A percentile compares a stretch with the other conserved stretches of the same genome.
Evolutionary conservation across 352 stramenopile genomes (phyloP).

Genomic region (Phytophthora podocarpi): DNA sequence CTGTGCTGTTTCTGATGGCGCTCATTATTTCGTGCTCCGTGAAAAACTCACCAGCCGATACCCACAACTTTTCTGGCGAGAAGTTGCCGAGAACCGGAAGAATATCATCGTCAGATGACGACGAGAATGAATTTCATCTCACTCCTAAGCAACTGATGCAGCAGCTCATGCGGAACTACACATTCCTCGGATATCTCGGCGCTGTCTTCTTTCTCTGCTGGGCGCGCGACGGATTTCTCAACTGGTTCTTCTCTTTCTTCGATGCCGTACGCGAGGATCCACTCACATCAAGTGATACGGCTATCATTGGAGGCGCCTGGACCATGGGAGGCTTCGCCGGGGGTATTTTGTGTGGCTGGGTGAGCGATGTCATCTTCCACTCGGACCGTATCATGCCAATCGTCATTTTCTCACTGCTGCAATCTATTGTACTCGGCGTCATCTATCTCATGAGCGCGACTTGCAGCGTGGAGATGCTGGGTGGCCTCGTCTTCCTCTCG

Average conservation of each 20-base stretch:
- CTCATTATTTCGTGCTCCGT: conserved; percentile 57
- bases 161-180: conserved; percentile 57
- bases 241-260: conserved; percentile 84
- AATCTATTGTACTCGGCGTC: conserved; percentile 52
- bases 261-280: conserved; percentile 55
- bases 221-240: conserved; percentile 71
- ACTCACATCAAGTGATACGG: conserved; percentile 56
- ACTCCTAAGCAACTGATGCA: conserved; percentile 46
- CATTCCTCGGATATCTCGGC: conserved; percentile 69
- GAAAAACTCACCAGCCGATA: conserved; percentile 61
- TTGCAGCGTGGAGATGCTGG: conserved; percentile 53
- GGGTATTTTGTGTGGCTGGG: conserved; percentile 70
- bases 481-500: conserved; percentile 60
- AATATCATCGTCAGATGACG: no score
- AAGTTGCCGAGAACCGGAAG: no score
- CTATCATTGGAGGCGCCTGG: conserved; percentile 74
- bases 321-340: conserved; percentile 77
- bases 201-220: conserved; percentile 77
- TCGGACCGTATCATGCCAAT: conserved; percentile 72
- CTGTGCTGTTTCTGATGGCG: conserved; percentile 56
- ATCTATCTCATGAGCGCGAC: conserved; percentile 68
- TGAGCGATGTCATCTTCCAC: conserved; percentile 72
- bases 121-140: no score
- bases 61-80: no score
- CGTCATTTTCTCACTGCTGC: conserved; percentile 72